Conservation (phyloP, 1,139 yeast genomes). For the Entelexis paramagnoliae region DNA sequence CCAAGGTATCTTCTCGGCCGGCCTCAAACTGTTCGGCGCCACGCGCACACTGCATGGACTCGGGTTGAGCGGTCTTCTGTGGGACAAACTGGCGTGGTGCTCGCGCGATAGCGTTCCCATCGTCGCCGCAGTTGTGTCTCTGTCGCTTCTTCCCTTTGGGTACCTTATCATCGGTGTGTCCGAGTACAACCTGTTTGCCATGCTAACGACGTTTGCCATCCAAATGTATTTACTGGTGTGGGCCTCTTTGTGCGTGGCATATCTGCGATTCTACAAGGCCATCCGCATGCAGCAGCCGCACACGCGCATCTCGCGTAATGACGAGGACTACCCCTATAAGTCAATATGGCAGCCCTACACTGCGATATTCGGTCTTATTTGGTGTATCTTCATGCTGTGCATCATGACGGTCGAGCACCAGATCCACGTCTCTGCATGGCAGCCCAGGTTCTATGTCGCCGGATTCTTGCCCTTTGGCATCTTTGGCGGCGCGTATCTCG, state of each 20-base stretch:
- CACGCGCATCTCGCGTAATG: slow-evolving; percentile 31
- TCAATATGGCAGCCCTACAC: slow-evolving; percentile 70
- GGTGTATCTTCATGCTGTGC: slow-evolving; percentile 46
- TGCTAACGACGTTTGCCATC: slow-evolving; percentile 53
- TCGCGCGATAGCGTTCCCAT: slow-evolving; percentile 63
- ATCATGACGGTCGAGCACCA: slow-evolving; percentile 47
- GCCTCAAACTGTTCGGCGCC: slow-evolving; percentile 67
- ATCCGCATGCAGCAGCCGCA: slow-evolving; percentile 39
- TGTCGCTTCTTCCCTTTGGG: slow-evolving; percentile 50
- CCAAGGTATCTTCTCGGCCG: slow-evolving; percentile 68
- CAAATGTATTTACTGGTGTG: slow-evolving; percentile 67
- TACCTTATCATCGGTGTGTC: slow-evolving; percentile 48
- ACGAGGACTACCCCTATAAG: slow-evolving; percentile 51
- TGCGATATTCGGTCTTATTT: slow-evolving; percentile 56
- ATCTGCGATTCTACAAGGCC: slow-evolving; percentile 60
- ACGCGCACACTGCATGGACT: slow-evolving; percentile 69
- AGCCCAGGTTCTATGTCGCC: slow-evolving; percentile 1
- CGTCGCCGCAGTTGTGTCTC: slow-evolving; percentile 53
- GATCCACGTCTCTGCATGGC: neutral
- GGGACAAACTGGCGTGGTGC: slow-evolving; percentile 49
- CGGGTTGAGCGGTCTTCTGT: slow-evolving; percentile 61
- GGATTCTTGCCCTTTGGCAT: slow-evolving; percentile 41
- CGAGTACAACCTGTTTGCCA: slow-evolving; percentile 57
- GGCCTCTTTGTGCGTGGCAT: slow-evolving; percentile 73
- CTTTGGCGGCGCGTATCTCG: slow-evolving; percentile 44